phyloP scores from a whole-genome alignment of 2,329 filamentous ascomycete genomes.

The Colletotrichum higginsianum region DNA sequence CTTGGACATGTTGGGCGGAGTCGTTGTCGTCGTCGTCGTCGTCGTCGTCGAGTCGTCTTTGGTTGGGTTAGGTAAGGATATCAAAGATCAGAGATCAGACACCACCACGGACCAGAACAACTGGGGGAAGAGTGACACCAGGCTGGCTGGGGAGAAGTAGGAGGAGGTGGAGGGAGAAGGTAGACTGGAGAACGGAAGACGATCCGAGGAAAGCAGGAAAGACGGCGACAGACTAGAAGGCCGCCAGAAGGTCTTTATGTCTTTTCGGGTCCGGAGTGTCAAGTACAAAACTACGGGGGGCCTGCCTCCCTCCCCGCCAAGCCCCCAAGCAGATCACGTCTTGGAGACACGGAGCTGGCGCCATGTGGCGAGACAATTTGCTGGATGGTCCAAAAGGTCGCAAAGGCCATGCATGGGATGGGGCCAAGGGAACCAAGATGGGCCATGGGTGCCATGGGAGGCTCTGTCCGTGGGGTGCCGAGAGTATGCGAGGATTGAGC shows the following conservation, averaged over 20 bases:
- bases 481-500: constrained; percentile 32
- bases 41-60: too few relatives aligned
- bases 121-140: not conserved
- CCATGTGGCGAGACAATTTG: constrained; percentile 39
- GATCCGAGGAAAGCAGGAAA: constrained; percentile 1
- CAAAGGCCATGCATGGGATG: not conserved
- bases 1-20: constrained; percentile 27
- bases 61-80: not conserved
- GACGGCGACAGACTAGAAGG: not conserved
- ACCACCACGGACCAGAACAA: too few relatives aligned
- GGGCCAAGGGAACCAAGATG: not conserved
- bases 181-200: constrained; percentile 20
- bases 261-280: not conserved
- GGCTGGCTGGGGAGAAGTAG: not conserved
- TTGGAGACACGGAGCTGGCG: constrained; percentile 32
- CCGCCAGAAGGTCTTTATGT: constrained; percentile 36
- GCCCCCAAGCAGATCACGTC: constrained; percentile 42
- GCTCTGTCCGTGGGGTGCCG: constrained; percentile 18
- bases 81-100: constrained; percentile 11
- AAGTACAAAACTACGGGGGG: too few relatives aligned
- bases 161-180: too few relatives aligned
- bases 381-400: constrained; percentile 9
- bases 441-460: not conserved
- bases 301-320: constrained; percentile 25
- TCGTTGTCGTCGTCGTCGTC: not conserved